Base-by-base conservation (phyloP, 768 basidiomycete genomes). In the Tulasnella calospora region DNA sequence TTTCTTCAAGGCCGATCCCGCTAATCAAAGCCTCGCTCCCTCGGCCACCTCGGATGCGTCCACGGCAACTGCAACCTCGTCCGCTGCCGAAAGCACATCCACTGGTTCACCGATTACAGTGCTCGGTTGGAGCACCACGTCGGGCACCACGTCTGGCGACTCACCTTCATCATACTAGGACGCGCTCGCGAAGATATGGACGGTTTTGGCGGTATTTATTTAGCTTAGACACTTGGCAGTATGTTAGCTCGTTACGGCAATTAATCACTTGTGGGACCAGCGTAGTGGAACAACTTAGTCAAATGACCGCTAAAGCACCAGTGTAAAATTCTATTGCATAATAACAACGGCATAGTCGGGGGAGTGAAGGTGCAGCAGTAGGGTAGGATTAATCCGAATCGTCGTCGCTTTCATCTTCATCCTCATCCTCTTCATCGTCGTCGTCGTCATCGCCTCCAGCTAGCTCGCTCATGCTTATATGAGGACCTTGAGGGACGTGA, bases 401-500 rank as follows among this genome's bases (percentile, higher is more conserved):
- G 10, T 79, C 78, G 6, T 79, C 78, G 51, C 78, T 79, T 23
- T 80, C 79, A 41, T 71, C 69, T 10, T 71, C 74, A 19, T 79
- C 79, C 46, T 79, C 79, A 30, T 80, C 79, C 3, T 72, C 79
- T 3, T 76, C 51, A 8, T 40, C 74, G 5, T 57, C 61, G 33
- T 67, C 61, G 27, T 67, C 61, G 27, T 67, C 61, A 6, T 67
- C 61, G 27, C 61, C 61, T 27, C 61, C 61, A 6, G 61, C 61
- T 27, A 67, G 61, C 5, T 67, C 61, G 61, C 13, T 67, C 61
- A 67, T 67, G 61, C 61, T 69, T 76, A 44, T 10, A 36, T 8
- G 30, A 40, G 36, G 55, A n/a, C 44, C 55, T 15, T 27, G 27
- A 23, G 46, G 78, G 38, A 55, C 36, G 36, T 73, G 33, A 15